A percentile compares a stretch with the other conserved stretches of the same genome.
Conservation (phyloP, 2,329 filamentous ascomycete species). For the Penicillium sp. region DNA sequence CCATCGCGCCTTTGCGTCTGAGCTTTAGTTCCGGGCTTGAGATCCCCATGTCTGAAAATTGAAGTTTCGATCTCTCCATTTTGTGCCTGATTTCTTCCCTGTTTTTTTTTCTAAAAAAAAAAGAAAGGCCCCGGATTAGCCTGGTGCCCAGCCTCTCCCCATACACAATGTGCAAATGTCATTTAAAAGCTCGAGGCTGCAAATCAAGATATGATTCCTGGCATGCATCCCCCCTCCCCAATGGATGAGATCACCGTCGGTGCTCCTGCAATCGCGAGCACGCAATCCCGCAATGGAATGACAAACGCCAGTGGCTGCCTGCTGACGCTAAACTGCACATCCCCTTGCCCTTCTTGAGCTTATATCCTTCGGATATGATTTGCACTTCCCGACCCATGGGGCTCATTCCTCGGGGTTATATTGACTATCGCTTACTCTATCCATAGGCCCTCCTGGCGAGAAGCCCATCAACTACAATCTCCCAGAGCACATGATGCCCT, state of each 20-base stretch:
- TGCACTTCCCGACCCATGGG: slow-evolving; percentile 17
- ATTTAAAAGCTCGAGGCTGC: background rate
- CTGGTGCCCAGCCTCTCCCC: background rate
- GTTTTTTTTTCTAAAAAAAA: background rate
- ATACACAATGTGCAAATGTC: background rate
- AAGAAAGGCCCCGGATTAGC: background rate
- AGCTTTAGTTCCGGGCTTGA: background rate
- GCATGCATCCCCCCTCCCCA: background rate
- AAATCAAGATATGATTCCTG: background rate
- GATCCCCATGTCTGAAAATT: slow-evolving; percentile 6
- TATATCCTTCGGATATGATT: slow-evolving; percentile 19
- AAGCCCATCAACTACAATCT: slow-evolving; percentile 40
- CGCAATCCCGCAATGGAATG: slow-evolving; percentile 38
- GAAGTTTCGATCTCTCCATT: background rate
- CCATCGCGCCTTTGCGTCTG: slow-evolving; percentile 25
- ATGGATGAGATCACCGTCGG: slow-evolving; percentile 20
- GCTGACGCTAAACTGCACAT: slow-evolving; percentile 13
- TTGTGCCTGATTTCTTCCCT: background rate
- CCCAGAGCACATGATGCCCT: slow-evolving; percentile 40
- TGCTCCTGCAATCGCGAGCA: slow-evolving; percentile 28
- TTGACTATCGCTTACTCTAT: slow-evolving; percentile 25
- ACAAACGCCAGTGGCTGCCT: slow-evolving; percentile 27
- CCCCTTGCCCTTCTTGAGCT: slow-evolving; percentile 12
- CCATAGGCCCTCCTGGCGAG: slow-evolving; percentile 27
- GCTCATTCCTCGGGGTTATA: slow-evolving; percentile 5